A percentile compares a stretch with the other conserved stretches of the same genome.
phyloP scores from a whole-genome alignment of 306 rosid species.

The Potentilla sterilis region DNA sequence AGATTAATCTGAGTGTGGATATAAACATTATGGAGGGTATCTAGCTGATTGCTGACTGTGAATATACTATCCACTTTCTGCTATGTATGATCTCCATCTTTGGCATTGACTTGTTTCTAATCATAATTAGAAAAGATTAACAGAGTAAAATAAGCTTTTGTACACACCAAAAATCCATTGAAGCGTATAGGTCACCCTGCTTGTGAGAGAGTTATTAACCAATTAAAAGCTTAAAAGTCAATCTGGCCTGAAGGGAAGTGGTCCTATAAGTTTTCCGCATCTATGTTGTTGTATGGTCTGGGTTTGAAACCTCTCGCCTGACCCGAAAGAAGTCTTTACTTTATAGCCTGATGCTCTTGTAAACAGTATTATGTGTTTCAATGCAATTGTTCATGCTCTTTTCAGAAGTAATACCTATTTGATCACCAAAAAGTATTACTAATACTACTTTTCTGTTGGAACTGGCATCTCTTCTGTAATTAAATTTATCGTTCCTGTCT shows the following conservation, averaged over 20 bases:
- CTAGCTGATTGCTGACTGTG: not conserved
- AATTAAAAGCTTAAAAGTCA: not conserved
- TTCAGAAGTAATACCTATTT: not conserved
- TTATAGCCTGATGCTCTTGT: not conserved
- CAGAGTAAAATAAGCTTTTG: not conserved
- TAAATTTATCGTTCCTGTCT: constrained; percentile 2
- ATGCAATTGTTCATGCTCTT: not conserved
- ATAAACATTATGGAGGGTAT: not conserved
- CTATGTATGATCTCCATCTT: not conserved
- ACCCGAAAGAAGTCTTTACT: not conserved
- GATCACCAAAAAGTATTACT: not conserved
- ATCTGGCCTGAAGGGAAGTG: not conserved
- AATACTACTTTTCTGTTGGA: not conserved
- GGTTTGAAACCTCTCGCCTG: not conserved
- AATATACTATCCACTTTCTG: not conserved
- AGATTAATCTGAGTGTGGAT: not conserved
- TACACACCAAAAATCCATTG: not conserved
- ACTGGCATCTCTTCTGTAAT: not conserved
- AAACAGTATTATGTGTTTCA: not conserved
- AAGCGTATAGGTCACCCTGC: not conserved
- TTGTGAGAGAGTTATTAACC: not conserved
- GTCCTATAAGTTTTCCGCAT: not conserved
- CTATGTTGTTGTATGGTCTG: not conserved
- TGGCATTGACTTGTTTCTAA: not conserved
- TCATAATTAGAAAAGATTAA: not conserved